These are phyloP conservation scores for Scedosporium boydii DNA, from an alignment of 2,329 filamentous ascomycete genomes.

Conservation along the genomic window DNA sequence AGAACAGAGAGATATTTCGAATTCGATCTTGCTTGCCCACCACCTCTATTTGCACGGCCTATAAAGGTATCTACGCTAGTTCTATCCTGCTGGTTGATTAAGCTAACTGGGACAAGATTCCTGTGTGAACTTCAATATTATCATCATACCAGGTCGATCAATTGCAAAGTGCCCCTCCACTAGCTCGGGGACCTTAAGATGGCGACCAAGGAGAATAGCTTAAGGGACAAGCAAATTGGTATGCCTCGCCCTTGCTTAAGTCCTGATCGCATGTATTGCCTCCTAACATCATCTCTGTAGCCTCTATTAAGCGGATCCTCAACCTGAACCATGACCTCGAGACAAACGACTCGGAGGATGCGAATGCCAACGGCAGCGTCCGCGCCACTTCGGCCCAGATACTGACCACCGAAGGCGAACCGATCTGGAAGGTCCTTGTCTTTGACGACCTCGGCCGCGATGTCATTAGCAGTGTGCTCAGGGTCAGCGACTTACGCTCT, in stretches of 20 bases:
- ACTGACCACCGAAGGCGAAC: constrained; percentile 76
- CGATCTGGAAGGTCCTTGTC: constrained; percentile 95
- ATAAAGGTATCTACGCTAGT: not conserved
- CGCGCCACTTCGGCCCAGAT: constrained; percentile 66
- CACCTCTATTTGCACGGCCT: not conserved
- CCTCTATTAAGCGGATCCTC: constrained; percentile 88
- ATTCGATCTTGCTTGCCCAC: not conserved
- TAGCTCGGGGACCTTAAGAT: constrained; percentile 25
- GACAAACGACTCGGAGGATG: constrained; percentile 51
- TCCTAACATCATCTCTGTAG: constrained; percentile 31
- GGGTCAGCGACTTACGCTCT: constrained; percentile 83
- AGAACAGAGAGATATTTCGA: not conserved
- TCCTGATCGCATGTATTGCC: not conserved
- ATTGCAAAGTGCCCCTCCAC: constrained; percentile 10
- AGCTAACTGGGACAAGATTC: not conserved
- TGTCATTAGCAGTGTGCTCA: constrained; percentile 91
- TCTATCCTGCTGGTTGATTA: not conserved
- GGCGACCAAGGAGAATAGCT: constrained; percentile 34
- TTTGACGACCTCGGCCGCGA: constrained; percentile 88
- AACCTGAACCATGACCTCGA: constrained; percentile 76
- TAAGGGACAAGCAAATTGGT: constrained; percentile 44
- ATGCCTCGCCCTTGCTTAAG: not conserved
- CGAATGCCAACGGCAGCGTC: constrained; percentile 45
- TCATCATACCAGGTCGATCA: not conserved
- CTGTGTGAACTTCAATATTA: too few species aligned